Base-by-base conservation (phyloP, 2,329 filamentous ascomycete species). In the Thyridium curvatum region DNA sequence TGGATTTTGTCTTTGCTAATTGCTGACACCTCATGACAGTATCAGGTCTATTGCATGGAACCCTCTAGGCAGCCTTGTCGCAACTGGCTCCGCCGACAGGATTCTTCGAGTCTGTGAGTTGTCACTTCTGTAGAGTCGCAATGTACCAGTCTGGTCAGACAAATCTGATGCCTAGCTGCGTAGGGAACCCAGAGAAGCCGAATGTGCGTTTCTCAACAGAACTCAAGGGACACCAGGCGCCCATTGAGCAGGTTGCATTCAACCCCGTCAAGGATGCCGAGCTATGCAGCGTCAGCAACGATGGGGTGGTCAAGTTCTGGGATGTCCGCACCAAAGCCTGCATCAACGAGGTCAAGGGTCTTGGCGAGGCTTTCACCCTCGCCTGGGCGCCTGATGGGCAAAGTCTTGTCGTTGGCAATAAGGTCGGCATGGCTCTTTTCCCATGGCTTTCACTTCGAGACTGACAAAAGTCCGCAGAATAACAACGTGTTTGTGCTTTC, bases 1-100 rank as follows among this genome's bases (percentile, higher is more conserved):
- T 8, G 16, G 13, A 32, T 32, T 5, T 12, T 32, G 6, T 32
- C 30, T n/a, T n/a, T n/a, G n/a, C n/a, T n/a, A n/a, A n/a, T n/a
- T 36, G 33, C 49, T 52, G 40, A 52, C 32, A 16, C 18, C 28
- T 32, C 28, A 18, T 26, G 41, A 39, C 47, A 88, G 83, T 46
- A 72, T 94, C 41, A 80, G 86, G 31, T 83, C 84, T 2, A 82
- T 97, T 48, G 82, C 86, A 30, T 97, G 91, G 91, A 95, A 91
- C 48, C 86, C 90, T 0, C 70, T 86, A 0, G 89, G 91, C 28
- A 84, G 79, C 8, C 70, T 93, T 43, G 80, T 97, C 44, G 91
- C 91, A 1, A 94, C 90, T 1, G 89, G 88, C 3, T 76, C 83
- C 6, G 67, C 72, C 17, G 82, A 87, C 53, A 78, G 75, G 49